Percentiles rank a stretch among this genome's conserved stretches.
These are phyloP conservation scores for Schizophyllum commune DNA, from an alignment of 1,284 basidiomycete species.

Conservation along the genomic window DNA sequence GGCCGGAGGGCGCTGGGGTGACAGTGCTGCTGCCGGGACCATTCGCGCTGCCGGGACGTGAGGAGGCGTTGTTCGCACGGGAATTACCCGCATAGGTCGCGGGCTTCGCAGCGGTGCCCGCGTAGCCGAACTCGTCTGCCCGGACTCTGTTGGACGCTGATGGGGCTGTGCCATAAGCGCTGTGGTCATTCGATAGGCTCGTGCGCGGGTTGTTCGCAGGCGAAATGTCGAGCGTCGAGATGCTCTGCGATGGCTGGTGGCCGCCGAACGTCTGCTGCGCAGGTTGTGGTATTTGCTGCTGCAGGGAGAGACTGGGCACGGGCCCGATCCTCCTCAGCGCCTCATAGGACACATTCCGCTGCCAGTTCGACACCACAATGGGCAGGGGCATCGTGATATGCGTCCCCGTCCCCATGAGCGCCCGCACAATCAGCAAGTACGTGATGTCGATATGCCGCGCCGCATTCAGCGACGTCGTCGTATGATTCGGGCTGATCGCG, in stretches of 20 bases:
- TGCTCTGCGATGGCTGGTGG: not conserved
- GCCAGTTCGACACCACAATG: constrained; percentile 76
- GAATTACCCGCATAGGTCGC: not conserved
- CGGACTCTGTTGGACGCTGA: constrained; percentile 2
- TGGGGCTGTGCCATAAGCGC: not conserved
- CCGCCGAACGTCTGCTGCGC: not conserved
- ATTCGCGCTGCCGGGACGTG: constrained; percentile 1
- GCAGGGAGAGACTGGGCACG: constrained; percentile 50
- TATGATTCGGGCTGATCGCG: constrained; percentile 60
- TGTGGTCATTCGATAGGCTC: not conserved
- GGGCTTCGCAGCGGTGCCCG: not conserved
- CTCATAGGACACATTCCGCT: constrained; percentile 61
- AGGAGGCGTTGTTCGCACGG: not conserved
- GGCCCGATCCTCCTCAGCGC: constrained; percentile 69
- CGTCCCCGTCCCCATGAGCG: constrained; percentile 61
- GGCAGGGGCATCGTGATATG: constrained; percentile 66
- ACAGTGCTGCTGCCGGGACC: constrained; percentile 1
- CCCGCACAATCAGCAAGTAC: constrained; percentile 70
- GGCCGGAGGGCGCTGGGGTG: constrained; percentile 6
- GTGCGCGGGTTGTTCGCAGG: not conserved
- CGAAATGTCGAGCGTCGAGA: not conserved
- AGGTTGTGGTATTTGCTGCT: not conserved
- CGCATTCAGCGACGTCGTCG: constrained; percentile 66
- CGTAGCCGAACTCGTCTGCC: constrained; percentile 24
- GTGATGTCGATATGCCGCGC: constrained; percentile 78